Evolutionary conservation across 2,329 filamentous ascomycete species (phyloP), one percentile per base, ranked within the genome.

Genomic region (Cyclaneusma minus): DNA sequence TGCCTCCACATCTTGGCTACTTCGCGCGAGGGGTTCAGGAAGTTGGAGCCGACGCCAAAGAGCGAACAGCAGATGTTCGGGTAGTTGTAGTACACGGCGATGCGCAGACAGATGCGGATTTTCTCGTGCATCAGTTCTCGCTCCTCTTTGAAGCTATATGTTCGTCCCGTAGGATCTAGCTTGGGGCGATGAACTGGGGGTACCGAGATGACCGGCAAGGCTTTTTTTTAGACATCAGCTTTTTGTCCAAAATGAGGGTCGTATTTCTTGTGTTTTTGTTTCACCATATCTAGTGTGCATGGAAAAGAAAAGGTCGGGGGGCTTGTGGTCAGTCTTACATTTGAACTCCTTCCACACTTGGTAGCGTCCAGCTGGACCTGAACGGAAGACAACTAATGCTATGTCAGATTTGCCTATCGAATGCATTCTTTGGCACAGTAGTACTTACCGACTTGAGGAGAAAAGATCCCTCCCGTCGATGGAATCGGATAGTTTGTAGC

Each of bases 111-210:
- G 2, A 69, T 67, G 13, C 70, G 67, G 48, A 84, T 73, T 51
- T 83, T 82, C 40, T 77, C 71, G 40, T 62, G 64, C 52, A 81
- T 77, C 46, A 82, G 60, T 36, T 78, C 69, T 33, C 66, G 66
- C 50, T 84, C 79, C 40, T 73, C 61, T 3, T 60, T 57, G 48
- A 85, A 84, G 0, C 74, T 77, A 50, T 82, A 84, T 35, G 67
- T 68, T 33, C 58, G 59, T n/a, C 70, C 72, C 25, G 60, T 58
- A 32, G 70, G 66, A 39, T 72, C 72, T 20, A 84, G 62, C 49
- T 82, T 83, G 11, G 79, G 79, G 51, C 77, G 69, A 13, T 74
- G 66, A 6, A 75, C 69, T 7, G 79, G 76, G 13, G 74, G 66
- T 12, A 83, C 71, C 2, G 75, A 81, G 29, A 83, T 66, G n/a